These are phyloP conservation scores for Nemania sp. DNA, from an alignment of 2,329 filamentous ascomycete genomes.

Conservation along the genomic window DNA sequence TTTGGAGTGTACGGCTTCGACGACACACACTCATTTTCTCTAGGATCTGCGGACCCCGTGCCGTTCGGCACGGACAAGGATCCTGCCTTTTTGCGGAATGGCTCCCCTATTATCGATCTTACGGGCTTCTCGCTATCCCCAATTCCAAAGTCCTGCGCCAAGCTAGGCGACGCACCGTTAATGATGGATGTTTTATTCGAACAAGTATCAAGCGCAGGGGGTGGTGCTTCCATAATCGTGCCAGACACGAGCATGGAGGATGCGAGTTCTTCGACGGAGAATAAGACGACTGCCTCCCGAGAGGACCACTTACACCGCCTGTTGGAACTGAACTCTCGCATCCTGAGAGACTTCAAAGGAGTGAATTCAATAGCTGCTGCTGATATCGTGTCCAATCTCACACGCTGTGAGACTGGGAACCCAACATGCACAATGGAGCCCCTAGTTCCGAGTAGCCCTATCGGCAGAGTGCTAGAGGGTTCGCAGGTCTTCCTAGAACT, in stretches of 20 bases:
- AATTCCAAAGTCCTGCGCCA: neutral
- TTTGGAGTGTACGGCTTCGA: conserved; percentile 2
- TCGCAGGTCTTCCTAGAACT: conserved; percentile 13
- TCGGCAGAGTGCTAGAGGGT: conserved; percentile 7
- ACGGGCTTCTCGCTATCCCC: neutral
- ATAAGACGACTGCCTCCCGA: neutral
- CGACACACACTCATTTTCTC: neutral
- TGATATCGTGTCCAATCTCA: conserved; percentile 5
- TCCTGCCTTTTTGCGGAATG: neutral
- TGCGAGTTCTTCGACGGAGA: neutral
- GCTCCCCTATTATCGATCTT: neutral
- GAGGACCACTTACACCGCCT: conserved; percentile 5
- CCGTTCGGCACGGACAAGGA: conserved; percentile 1
- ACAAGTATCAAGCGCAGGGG: neutral
- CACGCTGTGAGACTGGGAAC: neutral
- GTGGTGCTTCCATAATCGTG: neutral
- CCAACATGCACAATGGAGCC: neutral
- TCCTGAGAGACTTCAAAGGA: conserved; percentile 8
- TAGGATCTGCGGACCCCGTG: neutral
- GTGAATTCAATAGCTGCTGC: neutral
- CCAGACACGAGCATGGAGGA: neutral
- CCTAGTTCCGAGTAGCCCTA: conserved; percentile 1
- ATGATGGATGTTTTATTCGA: conserved; percentile 6
- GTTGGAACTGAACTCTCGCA: conserved; percentile 6
- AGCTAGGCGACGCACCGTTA: neutral